Percentiles rank a stretch among this genome's conserved stretches.
Conservation (phyloP, 306 rosid genomes). For the Chamaecrista fasciculata region DNA sequence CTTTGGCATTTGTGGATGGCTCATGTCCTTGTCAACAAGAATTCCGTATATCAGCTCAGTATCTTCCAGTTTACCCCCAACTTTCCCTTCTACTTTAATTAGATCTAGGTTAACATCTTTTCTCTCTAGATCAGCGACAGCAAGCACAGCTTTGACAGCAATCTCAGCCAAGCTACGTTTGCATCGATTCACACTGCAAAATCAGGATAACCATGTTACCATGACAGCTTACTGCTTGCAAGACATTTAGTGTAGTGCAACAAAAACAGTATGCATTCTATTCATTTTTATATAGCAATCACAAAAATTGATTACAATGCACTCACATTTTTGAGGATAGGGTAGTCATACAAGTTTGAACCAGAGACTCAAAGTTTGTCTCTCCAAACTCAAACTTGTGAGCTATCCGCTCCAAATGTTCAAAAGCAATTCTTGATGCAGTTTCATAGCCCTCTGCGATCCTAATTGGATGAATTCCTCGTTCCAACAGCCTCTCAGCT, state of each 20-base stretch:
- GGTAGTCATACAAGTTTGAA: slow-evolving; percentile 98
- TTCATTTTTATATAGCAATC: background rate
- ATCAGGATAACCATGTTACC: slow-evolving; percentile 13
- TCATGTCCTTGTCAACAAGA: slow-evolving; percentile 94
- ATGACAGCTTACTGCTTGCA: background rate
- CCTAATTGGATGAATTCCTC: slow-evolving; percentile 89
- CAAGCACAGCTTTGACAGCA: slow-evolving; percentile 90
- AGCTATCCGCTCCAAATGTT: slow-evolving; percentile 66
- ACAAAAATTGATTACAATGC: background rate
- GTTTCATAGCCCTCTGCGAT: slow-evolving; percentile 91
- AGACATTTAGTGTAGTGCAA: background rate
- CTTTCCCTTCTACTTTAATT: slow-evolving; percentile 94
- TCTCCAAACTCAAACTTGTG: slow-evolving; percentile 66
- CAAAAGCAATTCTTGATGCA: slow-evolving; percentile 82
- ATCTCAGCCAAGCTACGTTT: slow-evolving; percentile 95
- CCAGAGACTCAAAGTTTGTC: slow-evolving; percentile 61
- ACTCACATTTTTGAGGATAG: slow-evolving; percentile 89
- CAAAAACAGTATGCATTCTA: background rate
- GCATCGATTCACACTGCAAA: slow-evolving; percentile 87
- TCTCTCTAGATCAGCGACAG: slow-evolving; percentile 96
- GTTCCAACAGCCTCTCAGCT: slow-evolving; percentile 83
- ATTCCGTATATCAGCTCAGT: slow-evolving; percentile 93
- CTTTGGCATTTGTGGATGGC: slow-evolving; percentile 99
- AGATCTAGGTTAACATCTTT: slow-evolving; percentile 90
- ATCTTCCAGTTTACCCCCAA: slow-evolving; percentile 95